These are phyloP conservation scores for Ascoidea rubescens DNA, from an alignment of 805 yeast species.

Conservation along the genomic window DNA sequence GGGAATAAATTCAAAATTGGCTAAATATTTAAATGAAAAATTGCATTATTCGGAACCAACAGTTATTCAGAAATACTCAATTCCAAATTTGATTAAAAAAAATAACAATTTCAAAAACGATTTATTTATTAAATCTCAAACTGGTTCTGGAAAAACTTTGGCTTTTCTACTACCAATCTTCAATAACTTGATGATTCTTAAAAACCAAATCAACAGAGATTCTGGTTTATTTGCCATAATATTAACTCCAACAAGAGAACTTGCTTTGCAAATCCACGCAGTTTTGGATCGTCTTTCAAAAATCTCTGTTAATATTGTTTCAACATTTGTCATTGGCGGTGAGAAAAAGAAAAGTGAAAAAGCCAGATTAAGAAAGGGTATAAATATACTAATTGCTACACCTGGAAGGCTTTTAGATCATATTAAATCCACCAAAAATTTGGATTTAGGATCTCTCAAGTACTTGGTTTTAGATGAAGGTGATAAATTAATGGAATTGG, in stretches of 20 bases:
- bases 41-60: constrained; percentile 52
- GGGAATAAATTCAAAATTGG: constrained; percentile 44
- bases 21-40: constrained; percentile 39
- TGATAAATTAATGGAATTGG: constrained; percentile 88
- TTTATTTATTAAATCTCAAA: constrained; percentile 86
- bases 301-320: constrained; percentile 80
- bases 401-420: constrained; percentile 96
- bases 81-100: constrained; percentile 40
- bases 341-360: constrained; percentile 95
- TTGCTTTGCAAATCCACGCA: constrained; percentile 78
- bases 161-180: constrained; percentile 79
- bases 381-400: constrained; percentile 89
- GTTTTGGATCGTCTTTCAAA: constrained; percentile 63
- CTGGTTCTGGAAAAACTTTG: constrained; percentile 96
- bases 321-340: constrained; percentile 95
- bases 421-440: constrained; percentile 71
- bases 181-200: constrained; percentile 49
- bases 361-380: constrained; percentile 91
- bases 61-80: constrained; percentile 67
- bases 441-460: constrained; percentile 54
- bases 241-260: constrained; percentile 87
- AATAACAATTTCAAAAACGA: constrained; percentile 33
- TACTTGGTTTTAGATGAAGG: constrained; percentile 95
- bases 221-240: constrained; percentile 84
- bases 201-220: constrained; percentile 33